Evolutionary conservation across 208 protist genomes (phyloP).

Genomic region (Trypanosoma vivax): DNA sequence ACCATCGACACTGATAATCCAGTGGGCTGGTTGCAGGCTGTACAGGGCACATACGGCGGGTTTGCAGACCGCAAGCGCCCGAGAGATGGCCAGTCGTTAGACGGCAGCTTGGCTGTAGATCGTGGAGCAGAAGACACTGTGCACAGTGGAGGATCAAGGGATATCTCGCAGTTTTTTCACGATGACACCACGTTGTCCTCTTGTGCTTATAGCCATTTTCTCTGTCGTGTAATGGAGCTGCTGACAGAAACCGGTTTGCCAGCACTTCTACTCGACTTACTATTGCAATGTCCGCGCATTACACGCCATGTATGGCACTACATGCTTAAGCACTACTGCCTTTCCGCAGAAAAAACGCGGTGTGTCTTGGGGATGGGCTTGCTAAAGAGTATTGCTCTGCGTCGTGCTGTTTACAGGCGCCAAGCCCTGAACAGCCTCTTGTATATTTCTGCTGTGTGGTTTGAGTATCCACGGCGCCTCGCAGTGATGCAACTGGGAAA

Average conservation of each 20-base stretch:
- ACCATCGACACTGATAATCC: constrained; percentile 61
- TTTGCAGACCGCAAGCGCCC: constrained; percentile 21
- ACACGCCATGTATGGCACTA: constrained; percentile 68
- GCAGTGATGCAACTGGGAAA: constrained; percentile 47
- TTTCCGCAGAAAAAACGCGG: constrained; percentile 39
- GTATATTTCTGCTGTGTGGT: constrained; percentile 34
- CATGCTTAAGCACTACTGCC: constrained; percentile 58
- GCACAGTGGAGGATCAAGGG: constrained; percentile 4
- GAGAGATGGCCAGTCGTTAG: constrained; percentile 1
- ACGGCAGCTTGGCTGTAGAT: not conserved
- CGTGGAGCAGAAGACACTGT: not conserved
- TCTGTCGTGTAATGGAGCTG: constrained; percentile 58
- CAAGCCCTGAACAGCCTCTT: constrained; percentile 62
- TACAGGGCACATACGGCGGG: constrained; percentile 7
- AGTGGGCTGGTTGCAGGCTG: constrained; percentile 40
- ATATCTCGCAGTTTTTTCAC: constrained; percentile 30
- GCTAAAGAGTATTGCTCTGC: constrained; percentile 41
- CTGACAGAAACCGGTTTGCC: constrained; percentile 25
- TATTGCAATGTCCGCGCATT: constrained; percentile 61
- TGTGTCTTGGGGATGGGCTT: constrained; percentile 56
- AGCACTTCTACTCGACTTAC: constrained; percentile 41
- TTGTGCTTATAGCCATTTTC: constrained; percentile 67
- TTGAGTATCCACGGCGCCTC: constrained; percentile 48
- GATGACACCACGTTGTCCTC: constrained; percentile 42
- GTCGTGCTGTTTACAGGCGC: constrained; percentile 41